Evolutionary conservation across 2,329 filamentous ascomycete genomes (phyloP), one percentile per base, ranked within the genome.

Genomic region (Ceratocystis diversiconidia): DNA sequence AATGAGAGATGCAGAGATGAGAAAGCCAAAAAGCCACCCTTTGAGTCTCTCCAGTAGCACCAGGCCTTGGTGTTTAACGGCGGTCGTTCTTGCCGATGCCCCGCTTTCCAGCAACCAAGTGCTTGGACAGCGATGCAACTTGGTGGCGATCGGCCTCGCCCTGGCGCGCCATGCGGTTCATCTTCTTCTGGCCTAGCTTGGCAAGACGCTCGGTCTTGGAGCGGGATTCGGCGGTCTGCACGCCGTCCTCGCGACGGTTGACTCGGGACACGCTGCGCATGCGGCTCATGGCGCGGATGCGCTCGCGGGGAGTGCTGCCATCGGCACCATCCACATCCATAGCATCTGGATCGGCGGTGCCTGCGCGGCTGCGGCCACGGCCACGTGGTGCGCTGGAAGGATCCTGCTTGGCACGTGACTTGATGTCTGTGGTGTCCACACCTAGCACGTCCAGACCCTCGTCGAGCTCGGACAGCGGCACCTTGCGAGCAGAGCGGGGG

Each of bases 121-220:
- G 94, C 79, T 95, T 99, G 69, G 86, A 84, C 76, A 95, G 78
- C 64, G 89, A 82, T 46, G 89, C 88, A 65, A 86, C 86, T 68
- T 85, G 85, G 78, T 97, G 92, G 74, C 95, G 85, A 81, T 99
- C 94, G 68, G 88, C 92, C 80, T 99, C 94, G 81, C 94, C 94
- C 81, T 95, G 90, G 76, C 92, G 86, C 57, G 94, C 94, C 88
- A 95, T 94, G 70, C 92, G 85, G 80, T 99, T 99, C 91, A 95
- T 96, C 84, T 91, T 92, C 82, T 92, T 91, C 86, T 99, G 95
- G 72, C 86, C 82, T 74, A 99, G 78, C 82, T 96, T 97, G 74
- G 85, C 82, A 74, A 95, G 80, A 72, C 87, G 86, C 76, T 96
- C 92, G 46, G 90, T 91, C 83, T 92, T 95, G 68, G 80, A 82